Percentiles rank a stretch among this genome's conserved stretches.
Evolutionary conservation across 1,139 yeast genomes (phyloP).

Genomic region (Sugiyamaella neomexicana): DNA sequence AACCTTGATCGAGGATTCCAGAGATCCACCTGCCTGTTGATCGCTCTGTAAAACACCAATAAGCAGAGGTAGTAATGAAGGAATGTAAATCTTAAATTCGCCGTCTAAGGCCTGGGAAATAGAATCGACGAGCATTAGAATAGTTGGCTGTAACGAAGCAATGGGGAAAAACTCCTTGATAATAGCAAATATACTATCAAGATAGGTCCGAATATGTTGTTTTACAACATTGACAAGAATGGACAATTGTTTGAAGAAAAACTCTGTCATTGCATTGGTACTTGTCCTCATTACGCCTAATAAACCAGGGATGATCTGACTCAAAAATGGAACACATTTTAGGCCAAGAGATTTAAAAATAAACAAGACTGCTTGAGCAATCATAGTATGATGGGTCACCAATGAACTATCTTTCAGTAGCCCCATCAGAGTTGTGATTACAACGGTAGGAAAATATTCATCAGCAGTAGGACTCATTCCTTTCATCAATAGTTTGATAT

Average conservation of each 20-base stretch:
- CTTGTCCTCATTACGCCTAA: slow-evolving; percentile 82
- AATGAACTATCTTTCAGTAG: slow-evolving; percentile 82
- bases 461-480: slow-evolving; percentile 94
- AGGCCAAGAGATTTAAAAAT: slow-evolving; percentile 87
- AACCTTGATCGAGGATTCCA: slow-evolving; percentile 71
- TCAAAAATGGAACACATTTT: slow-evolving; percentile 82
- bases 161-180: slow-evolving; percentile 73
- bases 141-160: slow-evolving; percentile 70
- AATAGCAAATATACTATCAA: slow-evolving; percentile 72
- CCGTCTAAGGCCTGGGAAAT: slow-evolving; percentile 86
- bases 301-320: slow-evolving; percentile 86
- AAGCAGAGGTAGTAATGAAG: slow-evolving; percentile 73
- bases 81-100: slow-evolving; percentile 82
- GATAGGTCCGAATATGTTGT: slow-evolving; percentile 83
- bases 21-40: slow-evolving; percentile 51
- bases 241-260: slow-evolving; percentile 86
- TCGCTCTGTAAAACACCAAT: slow-evolving; percentile 80
- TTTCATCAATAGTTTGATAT: slow-evolving; percentile 84
- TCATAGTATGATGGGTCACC: slow-evolving; percentile 83
- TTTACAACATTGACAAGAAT: slow-evolving; percentile 79
- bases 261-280: slow-evolving; percentile 78
- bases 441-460: slow-evolving; percentile 95
- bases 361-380: slow-evolving; percentile 87
- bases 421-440: slow-evolving; percentile 78
- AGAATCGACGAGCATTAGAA: slow-evolving; percentile 77